Evolutionary conservation across 148 eudicot species (phyloP).

Genomic region (Diospyros kaki): DNA sequence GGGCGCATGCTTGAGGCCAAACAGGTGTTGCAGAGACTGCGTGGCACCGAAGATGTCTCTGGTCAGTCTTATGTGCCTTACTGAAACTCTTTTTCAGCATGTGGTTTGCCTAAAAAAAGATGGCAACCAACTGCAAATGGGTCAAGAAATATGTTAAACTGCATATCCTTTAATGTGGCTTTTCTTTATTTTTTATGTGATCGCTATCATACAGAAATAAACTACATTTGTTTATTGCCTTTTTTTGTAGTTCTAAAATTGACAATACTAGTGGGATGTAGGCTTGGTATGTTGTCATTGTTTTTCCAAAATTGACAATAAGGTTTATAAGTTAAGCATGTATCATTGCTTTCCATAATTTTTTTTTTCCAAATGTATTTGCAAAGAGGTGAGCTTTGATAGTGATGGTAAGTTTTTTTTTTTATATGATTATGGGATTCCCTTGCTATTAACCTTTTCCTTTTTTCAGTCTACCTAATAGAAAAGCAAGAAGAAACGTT

Average conservation of each 20-base stretch:
- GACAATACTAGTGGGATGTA: not conserved
- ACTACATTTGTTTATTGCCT: not conserved
- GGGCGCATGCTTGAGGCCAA: constrained; percentile 29
- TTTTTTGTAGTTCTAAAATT: not conserved
- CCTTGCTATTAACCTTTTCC: too few species aligned
- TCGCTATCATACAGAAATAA: not conserved
- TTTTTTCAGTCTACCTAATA: not conserved
- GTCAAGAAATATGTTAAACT: not conserved
- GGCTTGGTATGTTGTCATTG: too few species aligned
- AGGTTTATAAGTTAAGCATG: too few species aligned
- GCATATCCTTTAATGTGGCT: not conserved
- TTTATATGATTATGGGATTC: too few species aligned
- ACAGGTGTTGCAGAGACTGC: constrained; percentile 23
- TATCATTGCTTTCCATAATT: too few species aligned
- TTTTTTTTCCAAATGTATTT: too few species aligned
- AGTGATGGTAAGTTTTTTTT: too few species aligned
- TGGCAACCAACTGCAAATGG: not conserved
- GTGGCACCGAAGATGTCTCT: constrained; percentile 31
- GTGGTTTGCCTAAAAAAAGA: not conserved
- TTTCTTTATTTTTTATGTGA: not conserved
- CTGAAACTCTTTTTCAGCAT: not conserved
- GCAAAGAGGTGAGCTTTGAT: too few species aligned
- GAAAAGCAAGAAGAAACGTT: too few species aligned
- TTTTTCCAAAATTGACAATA: too few species aligned
- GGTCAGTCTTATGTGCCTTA: constrained; percentile 14